Evolutionary conservation across 2,329 filamentous ascomycete species (phyloP).

Genomic region (Scleromitrula shiraiana): DNA sequence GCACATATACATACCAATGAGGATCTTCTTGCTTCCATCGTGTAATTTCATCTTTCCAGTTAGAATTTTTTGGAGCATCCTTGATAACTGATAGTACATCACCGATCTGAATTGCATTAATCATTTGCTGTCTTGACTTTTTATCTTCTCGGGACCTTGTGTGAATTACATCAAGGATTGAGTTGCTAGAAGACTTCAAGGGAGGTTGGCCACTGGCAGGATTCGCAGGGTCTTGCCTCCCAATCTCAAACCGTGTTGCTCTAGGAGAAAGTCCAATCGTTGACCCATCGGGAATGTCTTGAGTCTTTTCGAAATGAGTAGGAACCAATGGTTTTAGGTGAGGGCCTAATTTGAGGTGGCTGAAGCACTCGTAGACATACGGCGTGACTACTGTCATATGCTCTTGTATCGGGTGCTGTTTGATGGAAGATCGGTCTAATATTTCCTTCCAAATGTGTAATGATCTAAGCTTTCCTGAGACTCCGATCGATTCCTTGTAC

Average conservation of each 20-base stretch:
- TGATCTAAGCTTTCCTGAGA: conserved; percentile 20
- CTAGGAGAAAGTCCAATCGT: neutral
- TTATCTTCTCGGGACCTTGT: neutral
- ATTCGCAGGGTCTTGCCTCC: neutral
- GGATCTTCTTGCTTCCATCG: conserved; percentile 37
- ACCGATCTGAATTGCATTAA: conserved; percentile 42
- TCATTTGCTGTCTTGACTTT: conserved; percentile 26
- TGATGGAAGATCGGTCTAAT: conserved; percentile 26
- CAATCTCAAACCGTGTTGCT: neutral
- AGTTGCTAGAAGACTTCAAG: neutral
- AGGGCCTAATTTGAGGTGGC: conserved; percentile 50
- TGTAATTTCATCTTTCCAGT: conserved; percentile 47
- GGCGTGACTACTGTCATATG: conserved; percentile 59
- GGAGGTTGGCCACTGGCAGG: neutral
- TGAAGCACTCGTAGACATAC: conserved; percentile 58
- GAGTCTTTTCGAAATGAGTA: conserved; percentile 20
- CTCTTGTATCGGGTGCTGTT: conserved; percentile 20
- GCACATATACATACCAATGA: conserved; percentile 67
- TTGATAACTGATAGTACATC: conserved; percentile 42
- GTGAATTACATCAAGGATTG: neutral
- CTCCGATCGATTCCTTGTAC: conserved; percentile 51
- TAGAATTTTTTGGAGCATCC: conserved; percentile 38
- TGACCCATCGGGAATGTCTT: conserved; percentile 14
- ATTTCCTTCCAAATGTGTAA: conserved; percentile 34
- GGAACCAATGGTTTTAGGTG: conserved; percentile 37